Base-by-base conservation (phyloP, 2,329 filamentous ascomycete species). In the Acarospora socialis region DNA sequence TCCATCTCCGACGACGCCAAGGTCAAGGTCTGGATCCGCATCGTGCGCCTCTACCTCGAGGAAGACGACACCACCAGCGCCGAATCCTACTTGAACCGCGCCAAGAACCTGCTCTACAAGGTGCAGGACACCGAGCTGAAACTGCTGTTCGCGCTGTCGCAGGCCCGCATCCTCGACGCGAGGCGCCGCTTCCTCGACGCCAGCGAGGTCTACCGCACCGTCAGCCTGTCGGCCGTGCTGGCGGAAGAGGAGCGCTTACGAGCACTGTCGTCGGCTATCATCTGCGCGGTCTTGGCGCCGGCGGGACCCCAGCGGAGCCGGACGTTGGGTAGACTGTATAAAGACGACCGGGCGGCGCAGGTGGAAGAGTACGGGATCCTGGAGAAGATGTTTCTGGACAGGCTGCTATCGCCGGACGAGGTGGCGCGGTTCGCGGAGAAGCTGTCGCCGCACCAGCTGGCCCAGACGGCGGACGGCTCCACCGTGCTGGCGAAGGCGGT, bases 381-480 rank as follows among this genome's bases (percentile, higher is more conserved):
- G 9, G 90, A 95, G 62, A 95, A 95, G 64, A 95, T 98, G 73
- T 93, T 92, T 55, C 67, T 95, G 29, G 83, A 95, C 55, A 73
- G 86, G 4, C 65, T 98, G 3, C 66, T 98, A 29, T 71, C 73
- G 1, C 73, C 78, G 0, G 69, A 66, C n/a, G 90, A 98, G 58
- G 83, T 94, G 24, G 73, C 76, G 21, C 76, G 81, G 34, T 98
- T 98, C 50, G 79, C 86, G 0, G 65, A 79, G 45, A 77, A 75
- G 31, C 65, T 98, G 29, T 69, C 74, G 34, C 78, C 81, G 14
- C 90, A 98, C 56, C 90, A 98, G 57, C 73, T 94, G 2, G 90
- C 90, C 15, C 77, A 73, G 40, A 94, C 83, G 0, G 70, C 81
- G 0, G 90, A 98, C 53, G 90, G 90, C 2, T 82, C 79, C 12